Evolutionary conservation across 441 rosid genomes (phyloP), one percentile per base, ranked within the genome.

Genomic region (Biscutella auriculata): DNA sequence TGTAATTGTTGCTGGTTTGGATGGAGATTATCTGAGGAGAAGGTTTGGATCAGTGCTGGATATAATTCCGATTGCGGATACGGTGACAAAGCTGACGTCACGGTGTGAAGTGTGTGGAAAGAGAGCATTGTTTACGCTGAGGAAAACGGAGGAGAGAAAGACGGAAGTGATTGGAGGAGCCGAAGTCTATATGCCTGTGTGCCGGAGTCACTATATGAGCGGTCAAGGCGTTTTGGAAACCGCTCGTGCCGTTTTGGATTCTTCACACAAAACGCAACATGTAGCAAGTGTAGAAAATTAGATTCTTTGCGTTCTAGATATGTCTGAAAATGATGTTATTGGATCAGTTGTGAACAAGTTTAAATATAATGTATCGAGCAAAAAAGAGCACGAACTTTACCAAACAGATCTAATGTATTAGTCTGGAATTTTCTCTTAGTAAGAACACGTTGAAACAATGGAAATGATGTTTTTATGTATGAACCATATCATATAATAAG

Each of bases 31-130:
- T 58, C 4, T 19, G 4, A 19, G 23, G 23, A n/a, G n/a, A n/a
- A n/a, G n/a, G n/a, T 88, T 85, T 44, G 92, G 92, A 29, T 80
- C 80, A 2, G 95, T 88, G 53, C 79, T 89, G 0, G 82, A 89
- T 55, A 35, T 89, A 32, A 77, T 86, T 66, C 87, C 90, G 27
- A 77, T 84, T 4, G 90, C 95, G 5, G 84, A 89, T 75, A 73
- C 90, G 1, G 90, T 89, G 9, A 86, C 85, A 8, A 89, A 86
- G 77, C 71, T 89, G 65, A 75, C 71, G 0, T 88, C 93, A 1
- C 63, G 73, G 30, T 86, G 97, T 39, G 90, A 84, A 56, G 70
- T 89, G 2, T 86, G 97, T 54, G 88, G 95, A 40, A 75, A 75
- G 45, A 74, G 39, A 7, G 93, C 93, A 16, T 67, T 53, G 62